Evolutionary conservation across 1,139 yeast species (phyloP), one percentile per base, ranked within the genome.

Genomic region (Blastobotrys petasosporus): DNA sequence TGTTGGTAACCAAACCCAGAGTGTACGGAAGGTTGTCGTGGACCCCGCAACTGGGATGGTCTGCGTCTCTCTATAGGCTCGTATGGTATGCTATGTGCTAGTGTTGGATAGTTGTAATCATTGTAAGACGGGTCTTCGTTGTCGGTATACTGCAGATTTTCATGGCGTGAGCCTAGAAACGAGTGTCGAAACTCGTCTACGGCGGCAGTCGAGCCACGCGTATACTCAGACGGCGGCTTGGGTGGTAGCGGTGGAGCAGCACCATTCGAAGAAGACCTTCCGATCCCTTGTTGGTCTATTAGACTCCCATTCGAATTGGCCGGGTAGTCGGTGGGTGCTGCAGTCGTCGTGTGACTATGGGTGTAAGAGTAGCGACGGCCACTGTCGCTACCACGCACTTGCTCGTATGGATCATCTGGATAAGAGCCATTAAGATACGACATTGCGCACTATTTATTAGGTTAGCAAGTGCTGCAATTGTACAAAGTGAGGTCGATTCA

Each of bases 211-310:
- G 16, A 17, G 4, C 23, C 20, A 3, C 43, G 16, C 8, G 23
- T 37, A 15, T 40, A 40, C 13, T 40, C 43, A 11, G 33, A n/a
- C 15, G 44, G 44, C n/a, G 45, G 45, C 16, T 31, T 36, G n/a
- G 45, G 45, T 4, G 45, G 45, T 16, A 36, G 12, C 10, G 45
- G 45, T 8, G 44, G 44, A 15, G 43, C 33, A 31, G 12, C 9
- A 13, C 25, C 25, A 20, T 20, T 20, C 7, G 25, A 20, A 20
- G 25, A 20, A 20, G 25, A 20, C 7, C 25, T 20, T 4, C 6
- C 7, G 25, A 20, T 20, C 7, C 6, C 25, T 20, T 20, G 25
- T 20, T 20, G 25, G 7, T 20, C 25, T 20, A 20, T 20, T 4
- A 20, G 25, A 20, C 7, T 20, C 25, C 25, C 25, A 20, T 20